Base-by-base conservation (phyloP, 176 grass and related monocot species). In the Carex pumila region DNA sequence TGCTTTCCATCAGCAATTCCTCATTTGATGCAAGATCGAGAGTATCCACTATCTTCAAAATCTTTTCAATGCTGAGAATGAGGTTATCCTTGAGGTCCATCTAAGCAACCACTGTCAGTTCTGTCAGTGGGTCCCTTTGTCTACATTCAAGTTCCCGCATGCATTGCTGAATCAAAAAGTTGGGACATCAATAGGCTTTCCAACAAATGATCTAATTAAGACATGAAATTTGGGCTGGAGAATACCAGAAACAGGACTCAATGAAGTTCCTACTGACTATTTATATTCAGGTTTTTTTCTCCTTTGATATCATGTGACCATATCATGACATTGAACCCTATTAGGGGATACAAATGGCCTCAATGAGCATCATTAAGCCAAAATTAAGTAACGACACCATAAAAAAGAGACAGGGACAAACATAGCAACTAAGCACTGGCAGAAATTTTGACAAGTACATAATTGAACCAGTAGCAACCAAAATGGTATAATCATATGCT, bases 1-100 rank as follows among this genome's bases (percentile, higher is more conserved):
- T 83, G 69, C 61, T 79, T 89, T 89, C 88, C 34, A 89, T 71
- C 52, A 89, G 70, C 55, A 89, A 41, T 83, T 89, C 84, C 36
- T 77, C 70, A 65, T 84, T 89, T 63, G 88, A 79, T 61, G 79
- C 52, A 71, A 89, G 78, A 83, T 80, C 80, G 71, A 89, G 79
- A 79, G 52, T 69, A 15, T 86, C 79, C 61, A 79, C 85, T 57
- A 89, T 89, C 84, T 86, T 89, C 83, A 86, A 79, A 59, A 86
- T 65, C 39, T 86, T 85, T 84, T 86, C 84, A 79, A 61, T 34
- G 50, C 84, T 83, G 63, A 80, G 88, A 79, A 86, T 61, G 11
- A 75, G 65, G 73, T 86, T 86, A 70, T 86, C 79, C 37, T 70
- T 86, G n/a, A 86, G 80, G 50, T 89, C 88, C 69, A 80, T 83